Percentiles rank a stretch among this genome's conserved stretches.
Conservation (phyloP, 208 protist species). For the Endotrypanum monterogeii region DNA sequence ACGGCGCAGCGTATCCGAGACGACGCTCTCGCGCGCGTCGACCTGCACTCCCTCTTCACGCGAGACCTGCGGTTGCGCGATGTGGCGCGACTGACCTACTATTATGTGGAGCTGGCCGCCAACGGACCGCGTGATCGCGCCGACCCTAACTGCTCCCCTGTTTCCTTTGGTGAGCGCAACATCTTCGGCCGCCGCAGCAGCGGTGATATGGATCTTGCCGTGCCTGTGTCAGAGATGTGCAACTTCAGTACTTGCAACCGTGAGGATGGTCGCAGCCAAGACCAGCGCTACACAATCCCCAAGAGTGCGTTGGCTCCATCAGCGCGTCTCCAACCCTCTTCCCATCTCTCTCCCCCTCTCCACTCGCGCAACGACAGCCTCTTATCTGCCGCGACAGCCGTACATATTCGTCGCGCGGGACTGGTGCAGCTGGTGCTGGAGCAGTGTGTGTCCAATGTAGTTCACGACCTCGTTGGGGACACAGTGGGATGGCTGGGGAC, state of each 20-base stretch:
- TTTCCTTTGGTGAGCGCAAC: slow-evolving; percentile 31
- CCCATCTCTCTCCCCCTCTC: slow-evolving; percentile 7
- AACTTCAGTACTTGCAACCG: neutral
- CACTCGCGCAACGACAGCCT: slow-evolving; percentile 4
- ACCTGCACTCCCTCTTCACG: slow-evolving; percentile 15
- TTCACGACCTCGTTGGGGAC: slow-evolving; percentile 60
- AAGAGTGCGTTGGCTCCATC: neutral
- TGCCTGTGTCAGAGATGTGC: neutral
- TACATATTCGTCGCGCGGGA: slow-evolving; percentile 46
- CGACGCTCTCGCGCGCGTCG: slow-evolving; percentile 16
- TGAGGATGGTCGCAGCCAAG: neutral
- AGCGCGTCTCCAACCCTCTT: neutral
- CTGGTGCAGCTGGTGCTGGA: slow-evolving; percentile 56
- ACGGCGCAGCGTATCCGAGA: slow-evolving; percentile 8
- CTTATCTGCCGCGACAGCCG: slow-evolving; percentile 19
- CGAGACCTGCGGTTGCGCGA: slow-evolving; percentile 23
- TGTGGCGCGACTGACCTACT: slow-evolving; percentile 23
- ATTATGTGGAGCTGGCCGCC: slow-evolving; percentile 33
- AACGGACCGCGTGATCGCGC: slow-evolving; percentile 25
- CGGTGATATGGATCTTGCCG: neutral
- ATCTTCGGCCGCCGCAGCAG: slow-evolving; percentile 32
- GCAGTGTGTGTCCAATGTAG: slow-evolving; percentile 62
- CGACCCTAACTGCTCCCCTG: slow-evolving; percentile 26
- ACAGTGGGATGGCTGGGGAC: slow-evolving; percentile 57
- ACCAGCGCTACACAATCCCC: neutral